These are phyloP conservation scores for Cyberlindnera suaveolens DNA, from an alignment of 805 yeast species.

Conservation along the genomic window DNA sequence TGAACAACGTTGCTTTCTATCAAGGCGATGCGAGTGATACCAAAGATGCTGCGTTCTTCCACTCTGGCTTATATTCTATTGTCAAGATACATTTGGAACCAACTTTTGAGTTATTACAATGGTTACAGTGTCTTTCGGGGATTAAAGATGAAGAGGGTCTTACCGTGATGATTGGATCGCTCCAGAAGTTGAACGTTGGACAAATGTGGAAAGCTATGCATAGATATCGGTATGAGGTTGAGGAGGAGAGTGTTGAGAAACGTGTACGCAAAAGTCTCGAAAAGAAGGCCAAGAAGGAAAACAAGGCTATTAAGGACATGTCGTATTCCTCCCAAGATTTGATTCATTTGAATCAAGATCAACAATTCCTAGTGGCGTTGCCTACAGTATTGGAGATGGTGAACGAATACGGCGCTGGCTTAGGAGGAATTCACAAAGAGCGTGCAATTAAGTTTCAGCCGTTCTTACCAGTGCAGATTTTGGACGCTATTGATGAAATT, in stretches of 20 bases:
- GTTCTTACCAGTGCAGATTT: conserved; percentile 56
- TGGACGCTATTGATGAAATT: conserved; percentile 68
- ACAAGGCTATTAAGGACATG: conserved; percentile 6
- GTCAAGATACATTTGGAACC: conserved; percentile 67
- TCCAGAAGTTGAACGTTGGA: conserved; percentile 53
- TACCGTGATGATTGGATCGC: conserved; percentile 43
- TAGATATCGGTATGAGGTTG: conserved; percentile 77
- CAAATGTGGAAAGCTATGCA: conserved; percentile 69
- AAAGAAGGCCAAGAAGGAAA: conserved; percentile 8
- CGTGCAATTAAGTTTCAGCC: conserved; percentile 64
- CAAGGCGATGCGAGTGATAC: conserved; percentile 31
- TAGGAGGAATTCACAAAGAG: conserved; percentile 51
- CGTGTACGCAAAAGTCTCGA: conserved; percentile 15
- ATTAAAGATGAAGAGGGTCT: conserved; percentile 60
- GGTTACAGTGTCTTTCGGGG: conserved; percentile 82
- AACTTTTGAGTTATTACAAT: conserved; percentile 73
- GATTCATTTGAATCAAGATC: conserved; percentile 40
- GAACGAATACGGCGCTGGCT: conserved; percentile 69
- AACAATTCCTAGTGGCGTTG: conserved; percentile 24
- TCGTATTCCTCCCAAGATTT: conserved; percentile 17
- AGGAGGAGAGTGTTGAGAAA: conserved; percentile 60
- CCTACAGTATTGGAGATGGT: conserved; percentile 75
- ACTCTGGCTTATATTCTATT: conserved; percentile 56
- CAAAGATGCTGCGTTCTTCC: conserved; percentile 49
- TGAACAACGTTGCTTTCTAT: conserved; percentile 10